These are phyloP conservation scores for Cladosporium halotolerans DNA, from an alignment of 2,329 filamentous ascomycete genomes.

Conservation along the genomic window DNA sequence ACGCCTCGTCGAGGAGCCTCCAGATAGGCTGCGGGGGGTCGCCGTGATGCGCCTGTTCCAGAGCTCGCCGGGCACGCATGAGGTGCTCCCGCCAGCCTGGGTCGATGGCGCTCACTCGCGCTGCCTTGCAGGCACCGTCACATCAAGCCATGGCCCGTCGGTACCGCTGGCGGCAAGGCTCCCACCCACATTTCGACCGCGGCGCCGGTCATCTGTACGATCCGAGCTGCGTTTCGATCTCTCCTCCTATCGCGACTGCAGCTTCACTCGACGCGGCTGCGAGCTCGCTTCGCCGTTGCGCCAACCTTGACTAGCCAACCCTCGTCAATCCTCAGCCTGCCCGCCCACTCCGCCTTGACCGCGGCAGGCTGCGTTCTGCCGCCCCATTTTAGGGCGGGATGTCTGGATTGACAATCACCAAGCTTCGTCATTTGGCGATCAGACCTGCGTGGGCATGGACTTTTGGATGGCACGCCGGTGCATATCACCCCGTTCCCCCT, in stretches of 20 bases:
- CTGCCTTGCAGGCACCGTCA: not conserved
- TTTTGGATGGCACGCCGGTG: not conserved
- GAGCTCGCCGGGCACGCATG: too few species aligned
- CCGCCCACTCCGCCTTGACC: not conserved
- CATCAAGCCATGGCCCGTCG: not conserved
- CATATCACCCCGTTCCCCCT: not conserved
- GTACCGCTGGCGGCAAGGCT: too few species aligned
- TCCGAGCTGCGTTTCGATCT: slow-evolving; percentile 4
- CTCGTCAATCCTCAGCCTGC: not conserved
- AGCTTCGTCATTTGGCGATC: slow-evolving; percentile 1
- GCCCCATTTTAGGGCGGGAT: slow-evolving; percentile 1
- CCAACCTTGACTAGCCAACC: not conserved
- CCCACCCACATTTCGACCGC: not conserved
- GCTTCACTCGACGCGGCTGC: not conserved
- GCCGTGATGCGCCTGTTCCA: too few species aligned
- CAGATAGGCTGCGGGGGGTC: too few species aligned
- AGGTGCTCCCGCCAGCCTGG: not conserved
- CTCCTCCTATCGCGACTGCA: not conserved
- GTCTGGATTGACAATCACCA: not conserved
- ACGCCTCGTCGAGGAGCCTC: too few species aligned
- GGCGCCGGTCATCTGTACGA: slow-evolving; percentile 6
- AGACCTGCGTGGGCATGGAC: not conserved
- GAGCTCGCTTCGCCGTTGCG: not conserved
- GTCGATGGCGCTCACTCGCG: not conserved
- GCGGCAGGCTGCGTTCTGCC: not conserved